A percentile compares a stretch with the other conserved stretches of the same genome.
These are phyloP conservation scores for Trichoderma atrobrunneum DNA, from an alignment of 2,329 filamentous ascomycete genomes.

Conservation along the genomic window DNA sequence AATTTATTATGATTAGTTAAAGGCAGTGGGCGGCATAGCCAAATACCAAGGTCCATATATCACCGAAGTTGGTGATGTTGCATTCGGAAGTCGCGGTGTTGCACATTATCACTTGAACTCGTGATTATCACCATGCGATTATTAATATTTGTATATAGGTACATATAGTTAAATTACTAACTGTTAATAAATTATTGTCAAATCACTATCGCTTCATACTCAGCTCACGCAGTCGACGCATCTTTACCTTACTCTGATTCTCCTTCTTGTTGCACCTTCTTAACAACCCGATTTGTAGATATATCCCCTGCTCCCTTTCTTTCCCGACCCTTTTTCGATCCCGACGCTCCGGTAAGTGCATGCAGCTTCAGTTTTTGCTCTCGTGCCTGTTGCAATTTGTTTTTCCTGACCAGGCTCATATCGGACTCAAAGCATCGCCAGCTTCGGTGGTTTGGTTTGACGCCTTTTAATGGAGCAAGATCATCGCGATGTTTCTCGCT, in stretches of 20 bases:
- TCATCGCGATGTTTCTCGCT: background rate
- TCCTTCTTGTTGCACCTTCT: background rate
- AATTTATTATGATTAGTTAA: background rate
- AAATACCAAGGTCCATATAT: no score
- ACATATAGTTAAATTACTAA: background rate
- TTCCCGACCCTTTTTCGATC: background rate
- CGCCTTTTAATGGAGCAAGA: accelerated
- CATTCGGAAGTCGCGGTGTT: background rate
- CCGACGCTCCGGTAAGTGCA: background rate
- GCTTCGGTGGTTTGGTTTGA: background rate
- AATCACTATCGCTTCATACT: background rate
- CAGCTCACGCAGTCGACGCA: background rate
- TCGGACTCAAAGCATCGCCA: background rate
- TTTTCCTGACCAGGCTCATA: background rate
- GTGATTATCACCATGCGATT: background rate
- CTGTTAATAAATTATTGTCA: background rate
- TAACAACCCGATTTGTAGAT: background rate
- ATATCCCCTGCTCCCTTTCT: background rate
- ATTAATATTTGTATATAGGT: background rate
- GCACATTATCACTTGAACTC: background rate
- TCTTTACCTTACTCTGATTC: background rate
- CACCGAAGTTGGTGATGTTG: background rate
- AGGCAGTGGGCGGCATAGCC: no score
- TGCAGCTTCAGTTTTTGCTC: background rate
- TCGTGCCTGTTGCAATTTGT: background rate